Percentiles rank a stretch among this genome's conserved stretches.
Evolutionary conservation across 202 grass and related monocot species (phyloP).

Genomic region (Panicum virgatum): DNA sequence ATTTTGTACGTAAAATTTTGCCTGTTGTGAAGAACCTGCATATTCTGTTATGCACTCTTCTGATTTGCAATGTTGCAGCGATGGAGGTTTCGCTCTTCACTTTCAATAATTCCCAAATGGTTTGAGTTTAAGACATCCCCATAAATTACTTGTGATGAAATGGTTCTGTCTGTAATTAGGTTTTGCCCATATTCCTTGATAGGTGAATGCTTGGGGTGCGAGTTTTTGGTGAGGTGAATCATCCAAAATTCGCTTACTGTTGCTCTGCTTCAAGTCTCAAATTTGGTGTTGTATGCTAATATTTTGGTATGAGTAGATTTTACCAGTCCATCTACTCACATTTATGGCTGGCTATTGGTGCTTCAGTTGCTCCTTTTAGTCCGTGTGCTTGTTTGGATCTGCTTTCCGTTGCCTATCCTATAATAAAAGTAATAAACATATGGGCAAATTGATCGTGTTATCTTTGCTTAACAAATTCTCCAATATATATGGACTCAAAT

Average conservation of each 20-base stretch:
- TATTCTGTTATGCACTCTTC: constrained; percentile 85
- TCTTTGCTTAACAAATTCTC: background rate
- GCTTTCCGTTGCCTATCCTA: constrained; percentile 97
- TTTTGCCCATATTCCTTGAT: constrained; percentile 97
- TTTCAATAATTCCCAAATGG: constrained; percentile 3
- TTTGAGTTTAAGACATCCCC: background rate
- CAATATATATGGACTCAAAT: constrained; percentile 10
- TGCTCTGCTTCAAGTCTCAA: constrained; percentile 6
- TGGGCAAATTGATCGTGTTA: background rate
- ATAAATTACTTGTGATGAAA: constrained; percentile 17
- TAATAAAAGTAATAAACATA: constrained; percentile 65
- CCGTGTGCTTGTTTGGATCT: constrained; percentile 83
- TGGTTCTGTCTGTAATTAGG: constrained; percentile 45
- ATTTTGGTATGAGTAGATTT: constrained; percentile 57
- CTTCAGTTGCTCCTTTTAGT: constrained; percentile 77
- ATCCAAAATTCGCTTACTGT: background rate
- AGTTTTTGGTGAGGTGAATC: constrained; percentile 86
- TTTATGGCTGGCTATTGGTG: constrained; percentile 86
- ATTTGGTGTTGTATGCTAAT: constrained; percentile 22
- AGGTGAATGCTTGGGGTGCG: constrained; percentile 85
- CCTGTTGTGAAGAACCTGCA: constrained; percentile 91
- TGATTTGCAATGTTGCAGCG: constrained; percentile 85
- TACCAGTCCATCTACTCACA: constrained; percentile 83
- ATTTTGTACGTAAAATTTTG: constrained; percentile 93
- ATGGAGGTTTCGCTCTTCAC: constrained; percentile 69